phyloP scores from a whole-genome alignment of 805 yeast species.

The Wickerhamiella slavikovae region DNA sequence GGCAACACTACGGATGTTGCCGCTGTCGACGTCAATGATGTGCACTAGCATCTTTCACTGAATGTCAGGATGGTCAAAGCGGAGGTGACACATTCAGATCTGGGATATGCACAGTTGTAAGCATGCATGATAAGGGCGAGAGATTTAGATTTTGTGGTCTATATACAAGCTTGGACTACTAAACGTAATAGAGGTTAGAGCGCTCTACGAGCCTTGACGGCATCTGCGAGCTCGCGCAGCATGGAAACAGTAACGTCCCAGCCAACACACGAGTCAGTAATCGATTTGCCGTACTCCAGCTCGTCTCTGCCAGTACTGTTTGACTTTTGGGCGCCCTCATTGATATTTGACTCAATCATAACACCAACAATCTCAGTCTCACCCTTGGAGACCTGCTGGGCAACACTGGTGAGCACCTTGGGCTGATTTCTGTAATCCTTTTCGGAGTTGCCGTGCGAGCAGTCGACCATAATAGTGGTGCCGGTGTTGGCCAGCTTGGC shows the following conservation, averaged over 20 bases:
- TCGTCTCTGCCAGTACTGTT: constrained; percentile 49
- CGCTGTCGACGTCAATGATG: constrained; percentile 84
- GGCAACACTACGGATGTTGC: constrained; percentile 71
- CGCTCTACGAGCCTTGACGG: constrained; percentile 60
- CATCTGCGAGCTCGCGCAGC: constrained; percentile 48
- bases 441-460: constrained; percentile 90
- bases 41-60: constrained; percentile 25
- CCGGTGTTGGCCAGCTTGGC: constrained; percentile 20
- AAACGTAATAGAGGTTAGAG: constrained; percentile 4
- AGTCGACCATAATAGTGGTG: constrained; percentile 79
- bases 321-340: constrained; percentile 85
- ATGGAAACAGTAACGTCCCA: constrained; percentile 71
- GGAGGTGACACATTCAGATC: too few relatives aligned
- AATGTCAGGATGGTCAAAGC: too few relatives aligned
- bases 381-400: constrained; percentile 62
- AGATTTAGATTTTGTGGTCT: neutral
- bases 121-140: too few relatives aligned
- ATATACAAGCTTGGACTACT: neutral
- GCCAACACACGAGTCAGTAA: constrained; percentile 93
- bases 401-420: constrained; percentile 54
- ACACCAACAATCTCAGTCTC: constrained; percentile 67
- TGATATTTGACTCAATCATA: constrained; percentile 87
- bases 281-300: constrained; percentile 79
- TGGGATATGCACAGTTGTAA: too few relatives aligned
- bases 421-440: constrained; percentile 91